A percentile compares a stretch with the other conserved stretches of the same genome.
These are phyloP conservation scores for Cinchona pubescens DNA, from an alignment of 257 asterid genomes.

Conservation along the genomic window DNA sequence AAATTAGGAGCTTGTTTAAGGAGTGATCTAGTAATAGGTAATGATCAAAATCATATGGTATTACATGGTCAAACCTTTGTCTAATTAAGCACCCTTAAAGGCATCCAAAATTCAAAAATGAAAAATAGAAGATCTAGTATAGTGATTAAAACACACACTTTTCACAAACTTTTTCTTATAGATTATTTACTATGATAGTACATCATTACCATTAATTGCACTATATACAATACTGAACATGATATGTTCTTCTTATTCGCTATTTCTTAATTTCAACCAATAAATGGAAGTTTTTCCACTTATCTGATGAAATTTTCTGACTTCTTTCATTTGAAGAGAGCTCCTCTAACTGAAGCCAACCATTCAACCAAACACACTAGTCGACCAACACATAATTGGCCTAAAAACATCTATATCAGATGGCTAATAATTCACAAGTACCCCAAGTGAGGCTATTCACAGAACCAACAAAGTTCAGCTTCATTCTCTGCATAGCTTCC, in stretches of 20 bases:
- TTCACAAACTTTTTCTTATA: not conserved
- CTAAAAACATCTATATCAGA: not conserved
- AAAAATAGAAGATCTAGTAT: not conserved
- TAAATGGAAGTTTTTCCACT: not conserved
- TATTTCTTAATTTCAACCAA: not conserved
- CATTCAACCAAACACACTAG: not conserved
- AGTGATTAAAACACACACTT: not conserved
- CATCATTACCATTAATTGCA: not conserved
- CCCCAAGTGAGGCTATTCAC: not conserved
- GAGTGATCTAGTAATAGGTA: too few relatives aligned
- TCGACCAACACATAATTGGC: constrained; percentile 12
- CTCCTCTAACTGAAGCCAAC: not conserved
- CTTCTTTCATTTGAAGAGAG: not conserved
- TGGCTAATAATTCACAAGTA: not conserved
- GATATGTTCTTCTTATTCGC: not conserved
- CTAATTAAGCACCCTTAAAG: not conserved
- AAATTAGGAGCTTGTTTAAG: too few relatives aligned
- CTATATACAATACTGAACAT: not conserved
- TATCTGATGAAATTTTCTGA: not conserved
- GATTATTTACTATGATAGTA: not conserved
- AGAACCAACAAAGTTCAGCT: not conserved
- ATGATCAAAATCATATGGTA: too few relatives aligned
- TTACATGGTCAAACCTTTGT: too few relatives aligned
- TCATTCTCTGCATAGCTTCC: constrained; percentile 28
- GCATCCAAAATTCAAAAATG: not conserved